These are phyloP conservation scores for Vanrija sp. DNA, from an alignment of 1,284 basidiomycete species.

Conservation along the genomic window DNA sequence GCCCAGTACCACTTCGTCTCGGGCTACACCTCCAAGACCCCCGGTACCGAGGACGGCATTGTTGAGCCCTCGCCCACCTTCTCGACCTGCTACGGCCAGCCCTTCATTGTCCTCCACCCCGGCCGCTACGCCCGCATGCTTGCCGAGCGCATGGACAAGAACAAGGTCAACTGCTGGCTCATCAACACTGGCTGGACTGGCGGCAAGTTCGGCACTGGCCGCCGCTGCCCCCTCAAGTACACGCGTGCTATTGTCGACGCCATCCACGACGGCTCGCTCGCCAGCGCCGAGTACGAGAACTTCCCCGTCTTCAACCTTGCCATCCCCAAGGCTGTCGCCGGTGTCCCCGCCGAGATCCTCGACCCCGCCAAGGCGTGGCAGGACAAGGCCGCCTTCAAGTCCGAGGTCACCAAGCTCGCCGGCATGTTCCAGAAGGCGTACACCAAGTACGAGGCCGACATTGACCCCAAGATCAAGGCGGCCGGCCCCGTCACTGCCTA, in stretches of 20 bases:
- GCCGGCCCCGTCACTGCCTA: constrained; percentile 60
- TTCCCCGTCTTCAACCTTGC: constrained; percentile 74
- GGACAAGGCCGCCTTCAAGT: constrained; percentile 78
- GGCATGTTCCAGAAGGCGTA: constrained; percentile 93
- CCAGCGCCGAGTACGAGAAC: constrained; percentile 78
- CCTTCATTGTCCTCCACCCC: constrained; percentile 97
- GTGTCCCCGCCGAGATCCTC: constrained; percentile 82
- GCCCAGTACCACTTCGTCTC: constrained; percentile 97
- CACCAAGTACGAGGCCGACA: constrained; percentile 78
- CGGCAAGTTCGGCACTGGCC: constrained; percentile 85
- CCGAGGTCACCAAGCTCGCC: constrained; percentile 77
- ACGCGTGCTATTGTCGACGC: constrained; percentile 95
- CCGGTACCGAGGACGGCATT: constrained; percentile 97
- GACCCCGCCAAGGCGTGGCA: constrained; percentile 81
- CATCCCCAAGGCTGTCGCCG: constrained; percentile 73
- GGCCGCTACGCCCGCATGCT: constrained; percentile 96
- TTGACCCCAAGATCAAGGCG: constrained; percentile 67
- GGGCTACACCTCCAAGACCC: constrained; percentile 83
- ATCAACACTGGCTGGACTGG: constrained; percentile 99
- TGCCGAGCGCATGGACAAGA: constrained; percentile 85
- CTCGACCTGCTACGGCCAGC: constrained; percentile 98
- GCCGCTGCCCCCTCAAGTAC: constrained; percentile 91
- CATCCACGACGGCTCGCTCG: constrained; percentile 88
- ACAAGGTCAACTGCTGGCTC: constrained; percentile 93
- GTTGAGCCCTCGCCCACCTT: constrained; percentile 98